Evolutionary conservation across 2,329 filamentous ascomycete genomes (phyloP).

Genomic region (Aspergillus phoenicis): DNA sequence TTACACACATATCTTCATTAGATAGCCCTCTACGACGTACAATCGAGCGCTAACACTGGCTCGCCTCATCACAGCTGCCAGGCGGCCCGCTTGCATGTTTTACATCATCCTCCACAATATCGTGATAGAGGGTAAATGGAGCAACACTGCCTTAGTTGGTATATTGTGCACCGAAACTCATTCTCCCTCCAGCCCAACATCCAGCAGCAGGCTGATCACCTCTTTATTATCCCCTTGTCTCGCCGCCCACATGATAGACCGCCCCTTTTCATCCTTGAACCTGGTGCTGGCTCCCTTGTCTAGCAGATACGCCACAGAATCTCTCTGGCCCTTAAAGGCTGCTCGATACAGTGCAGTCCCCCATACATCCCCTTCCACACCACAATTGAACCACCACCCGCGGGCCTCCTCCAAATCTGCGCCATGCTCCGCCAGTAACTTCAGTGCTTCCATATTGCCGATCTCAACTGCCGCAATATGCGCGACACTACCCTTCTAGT

Average conservation of each 20-base stretch:
- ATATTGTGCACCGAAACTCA: background rate
- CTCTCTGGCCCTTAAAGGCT: background rate
- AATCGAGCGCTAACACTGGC: too few relatives aligned
- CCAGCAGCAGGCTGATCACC: background rate
- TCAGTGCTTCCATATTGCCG: background rate
- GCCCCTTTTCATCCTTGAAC: background rate
- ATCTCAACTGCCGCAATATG: background rate
- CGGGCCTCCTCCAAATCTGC: background rate
- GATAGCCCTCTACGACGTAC: too few relatives aligned
- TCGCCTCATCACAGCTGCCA: too few relatives aligned
- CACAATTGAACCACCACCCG: background rate
- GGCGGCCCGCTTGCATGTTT: too few relatives aligned
- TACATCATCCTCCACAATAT: too few relatives aligned
- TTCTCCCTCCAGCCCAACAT: background rate
- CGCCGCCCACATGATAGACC: background rate
- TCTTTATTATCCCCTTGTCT: background rate
- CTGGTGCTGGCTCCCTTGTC: background rate
- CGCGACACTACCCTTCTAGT: background rate
- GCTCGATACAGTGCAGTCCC: background rate
- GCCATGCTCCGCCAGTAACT: background rate
- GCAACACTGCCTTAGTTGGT: too few relatives aligned
- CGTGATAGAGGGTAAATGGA: too few relatives aligned
- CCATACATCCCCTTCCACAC: background rate
- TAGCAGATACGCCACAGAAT: background rate
- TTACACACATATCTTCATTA: too few relatives aligned